Evolutionary conservation across 106 monocot species (phyloP).

Genomic region (Allium sativum): DNA sequence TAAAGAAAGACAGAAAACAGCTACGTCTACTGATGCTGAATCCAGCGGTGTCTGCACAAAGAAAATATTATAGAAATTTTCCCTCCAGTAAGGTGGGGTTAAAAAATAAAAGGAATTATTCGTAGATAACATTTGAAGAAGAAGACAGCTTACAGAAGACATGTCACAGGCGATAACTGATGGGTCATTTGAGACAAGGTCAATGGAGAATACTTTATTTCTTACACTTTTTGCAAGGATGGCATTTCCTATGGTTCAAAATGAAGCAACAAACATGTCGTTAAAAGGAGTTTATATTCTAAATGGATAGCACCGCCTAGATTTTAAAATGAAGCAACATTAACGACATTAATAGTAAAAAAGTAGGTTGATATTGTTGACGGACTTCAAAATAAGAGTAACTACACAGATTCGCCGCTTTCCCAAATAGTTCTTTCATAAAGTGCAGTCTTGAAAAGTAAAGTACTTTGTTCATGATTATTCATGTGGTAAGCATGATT

Average conservation of each 20-base stretch:
- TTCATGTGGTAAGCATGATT: too few species aligned
- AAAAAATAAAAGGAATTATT: background rate
- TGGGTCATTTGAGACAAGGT: slow-evolving; percentile 83
- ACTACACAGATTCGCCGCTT: background rate
- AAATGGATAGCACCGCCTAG: slow-evolving; percentile 79
- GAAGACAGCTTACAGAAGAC: slow-evolving; percentile 24
- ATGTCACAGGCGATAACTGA: slow-evolving; percentile 98
- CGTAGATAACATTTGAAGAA: background rate
- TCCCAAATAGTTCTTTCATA: background rate
- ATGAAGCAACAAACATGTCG: background rate
- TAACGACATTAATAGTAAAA: background rate
- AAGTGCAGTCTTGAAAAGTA: background rate
- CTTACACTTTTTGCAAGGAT: slow-evolving; percentile 67
- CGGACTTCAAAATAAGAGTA: background rate
- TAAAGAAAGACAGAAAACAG: slow-evolving; percentile 94
- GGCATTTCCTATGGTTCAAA: slow-evolving; percentile 57
- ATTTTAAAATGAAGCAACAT: background rate
- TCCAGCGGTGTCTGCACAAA: slow-evolving; percentile 73
- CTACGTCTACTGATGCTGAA: slow-evolving; percentile 72
- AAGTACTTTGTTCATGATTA: background rate
- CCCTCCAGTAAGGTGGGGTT: background rate
- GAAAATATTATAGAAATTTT: background rate
- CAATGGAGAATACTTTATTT: slow-evolving; percentile 92
- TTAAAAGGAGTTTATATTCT: slow-evolving; percentile 1
- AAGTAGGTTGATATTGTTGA: background rate